phyloP scores from a whole-genome alignment of 148 eudicot species.

The Linanthus parryae region DNA sequence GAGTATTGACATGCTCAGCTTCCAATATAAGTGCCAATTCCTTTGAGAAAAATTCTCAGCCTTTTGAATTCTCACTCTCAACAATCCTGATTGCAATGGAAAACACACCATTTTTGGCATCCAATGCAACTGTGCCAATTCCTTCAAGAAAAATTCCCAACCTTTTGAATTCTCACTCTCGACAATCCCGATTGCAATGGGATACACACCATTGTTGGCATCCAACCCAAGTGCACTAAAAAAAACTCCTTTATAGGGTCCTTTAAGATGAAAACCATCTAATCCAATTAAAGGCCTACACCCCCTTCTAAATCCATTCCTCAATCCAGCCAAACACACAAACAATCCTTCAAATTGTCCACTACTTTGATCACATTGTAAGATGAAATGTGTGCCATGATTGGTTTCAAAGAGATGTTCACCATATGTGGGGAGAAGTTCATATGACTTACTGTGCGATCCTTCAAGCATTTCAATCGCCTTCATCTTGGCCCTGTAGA shows the following conservation, averaged over 20 bases:
- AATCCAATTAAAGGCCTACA: not conserved
- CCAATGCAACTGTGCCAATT: too few relatives aligned
- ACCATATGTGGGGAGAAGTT: too few relatives aligned
- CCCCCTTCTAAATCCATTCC: not conserved
- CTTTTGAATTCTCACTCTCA: not conserved
- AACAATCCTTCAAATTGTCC: not conserved
- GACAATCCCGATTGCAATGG: not conserved
- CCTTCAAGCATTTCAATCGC: too few relatives aligned
- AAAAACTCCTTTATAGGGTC: not conserved
- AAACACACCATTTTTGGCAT: too few relatives aligned
- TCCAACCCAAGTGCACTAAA: not conserved
- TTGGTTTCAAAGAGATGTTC: too few relatives aligned
- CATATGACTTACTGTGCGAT: too few relatives aligned
- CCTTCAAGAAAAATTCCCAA: not conserved
- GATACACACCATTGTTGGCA: not conserved
- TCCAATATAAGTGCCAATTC: too few relatives aligned
- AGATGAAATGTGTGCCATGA: too few relatives aligned
- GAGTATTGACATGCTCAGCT: too few relatives aligned
- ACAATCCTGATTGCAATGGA: not conserved
- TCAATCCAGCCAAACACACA: not conserved
- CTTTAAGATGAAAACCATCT: not conserved
- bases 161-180: not conserved
- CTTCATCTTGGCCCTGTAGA: too few relatives aligned
- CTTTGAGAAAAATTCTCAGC: not conserved
- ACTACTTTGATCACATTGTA: too few relatives aligned